Evolutionary conservation across 106 monocot species (phyloP), one percentile per base, ranked within the genome.

Genomic region (Dactylorhiza incarnata): DNA sequence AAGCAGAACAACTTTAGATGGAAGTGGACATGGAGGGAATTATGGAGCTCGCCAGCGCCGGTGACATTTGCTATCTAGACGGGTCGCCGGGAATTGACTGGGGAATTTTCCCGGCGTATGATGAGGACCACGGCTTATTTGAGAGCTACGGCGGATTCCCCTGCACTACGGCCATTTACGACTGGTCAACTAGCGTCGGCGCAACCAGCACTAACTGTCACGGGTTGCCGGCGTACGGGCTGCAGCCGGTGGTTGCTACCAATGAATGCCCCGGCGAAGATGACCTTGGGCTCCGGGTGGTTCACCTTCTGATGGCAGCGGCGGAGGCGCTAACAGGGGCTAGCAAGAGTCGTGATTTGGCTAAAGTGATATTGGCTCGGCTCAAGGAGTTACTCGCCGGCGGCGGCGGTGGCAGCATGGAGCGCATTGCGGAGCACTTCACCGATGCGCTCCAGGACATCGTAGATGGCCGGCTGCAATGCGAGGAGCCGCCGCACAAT

Each of bases 341-440:
- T 52, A 52, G 15, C 52, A 52, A 52, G 13, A 15, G 52, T 15
- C 52, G 52, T 11, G 52, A 52, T 11, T 6, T 52, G 13, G 52
- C 52, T 15, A 6, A 15, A 52, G 52, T 52, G 52, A 52, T 52
- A 52, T 52, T 52, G 52, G 52, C 52, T 52, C 52, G 52, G 52
- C 52, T 52, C 52, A 52, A 52, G 15, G 15, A 11, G 52, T 52
- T 52, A 15, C 49, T 77, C 48, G 37, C 83, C 0, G 20, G 50
- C 17, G 43, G 61, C 46, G 79, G 15, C 15, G 5, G 52, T 1
- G 45, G 75, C 78, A 82, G 62, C 82, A 78, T 82, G 45, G 85
- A 82, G 62, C 85, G 85, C 52, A 81, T 85, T 52, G 75, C 78
- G 52, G 71, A 52, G 63, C 73, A 82, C 75, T 85, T 85, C 78